Evolutionary conservation across 1,284 basidiomycete species (phyloP), one percentile per base, ranked within the genome.

Genomic region (Mycena citricolor): DNA sequence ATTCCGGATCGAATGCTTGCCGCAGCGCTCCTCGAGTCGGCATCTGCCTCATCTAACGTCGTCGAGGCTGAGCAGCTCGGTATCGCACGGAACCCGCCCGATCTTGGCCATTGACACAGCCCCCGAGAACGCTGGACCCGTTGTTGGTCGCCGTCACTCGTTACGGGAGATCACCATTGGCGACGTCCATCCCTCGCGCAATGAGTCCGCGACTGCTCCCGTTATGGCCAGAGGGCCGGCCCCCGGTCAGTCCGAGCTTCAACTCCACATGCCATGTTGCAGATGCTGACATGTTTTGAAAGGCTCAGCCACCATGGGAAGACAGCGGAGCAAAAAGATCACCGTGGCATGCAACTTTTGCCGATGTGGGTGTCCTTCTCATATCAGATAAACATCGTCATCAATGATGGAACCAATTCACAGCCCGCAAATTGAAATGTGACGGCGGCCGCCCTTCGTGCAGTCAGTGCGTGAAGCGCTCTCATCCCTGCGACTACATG

Each of bases 291-390:
- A 19, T 21, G 33, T 35, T 8, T 11, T 8, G 17, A n/a, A n/a
- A n/a, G n/a, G n/a, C n/a, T n/a, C 33, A 35, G 10, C 25, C 45
- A 44, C 28, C 26, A 49, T 47, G 5, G 40, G 41, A 13, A 46
- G 43, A 16, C 51, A 45, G 33, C 34, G 51, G 29, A 52, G 39
- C 40, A 87, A 87, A 70, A 89, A 89, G 65, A 89, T 88, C 44
- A 86, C 83, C 14, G 85, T 89, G 38, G 86, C 86, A 36, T 90
- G 86, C 69, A 88, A 89, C 63, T 90, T 90, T 64, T 90, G 86
- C 67, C 81, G 86, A 51, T 89, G 86, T 89, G 61, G 68, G 85
- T 31, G 11, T 72, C 32, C 26, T 51, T 49, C 53, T 46, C 54
- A 50, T 49, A 44, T 46, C 40, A 17, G 23, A 28, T 26, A 19